Conservation (phyloP, 1,284 basidiomycete species). For the Ustilago cynodontis region DNA sequence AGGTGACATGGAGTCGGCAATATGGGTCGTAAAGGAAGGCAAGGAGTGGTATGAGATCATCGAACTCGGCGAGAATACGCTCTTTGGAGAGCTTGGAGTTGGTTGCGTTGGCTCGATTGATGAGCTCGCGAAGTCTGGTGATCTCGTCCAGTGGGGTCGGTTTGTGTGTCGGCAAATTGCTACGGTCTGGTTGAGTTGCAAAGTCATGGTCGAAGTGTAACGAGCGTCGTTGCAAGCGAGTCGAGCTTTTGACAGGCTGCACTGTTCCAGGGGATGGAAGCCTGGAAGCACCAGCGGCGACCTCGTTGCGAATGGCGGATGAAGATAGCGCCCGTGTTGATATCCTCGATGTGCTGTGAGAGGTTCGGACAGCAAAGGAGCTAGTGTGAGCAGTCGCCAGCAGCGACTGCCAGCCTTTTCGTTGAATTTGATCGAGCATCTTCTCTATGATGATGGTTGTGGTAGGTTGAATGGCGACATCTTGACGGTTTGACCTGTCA, state of each 20-base stretch:
- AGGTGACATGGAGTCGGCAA: constrained; percentile 44
- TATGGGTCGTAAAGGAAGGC: constrained; percentile 48
- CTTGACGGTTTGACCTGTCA: background rate
- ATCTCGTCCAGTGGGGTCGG: constrained; percentile 44
- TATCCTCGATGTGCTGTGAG: background rate
- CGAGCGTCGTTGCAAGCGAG: background rate
- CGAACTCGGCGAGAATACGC: constrained; percentile 36
- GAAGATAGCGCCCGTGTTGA: background rate
- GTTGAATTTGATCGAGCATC: constrained; percentile 21
- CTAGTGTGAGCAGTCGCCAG: constrained; percentile 9
- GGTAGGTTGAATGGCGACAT: background rate
- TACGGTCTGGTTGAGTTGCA: constrained; percentile 12
- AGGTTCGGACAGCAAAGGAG: background rate
- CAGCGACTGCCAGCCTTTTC: constrained; percentile 11
- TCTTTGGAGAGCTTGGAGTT: constrained; percentile 48
- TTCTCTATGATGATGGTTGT: background rate
- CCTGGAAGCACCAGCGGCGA: background rate
- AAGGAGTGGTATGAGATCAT: constrained; percentile 38
- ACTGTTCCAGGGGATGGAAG: background rate
- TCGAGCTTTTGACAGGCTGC: background rate
- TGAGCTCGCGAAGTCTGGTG: constrained; percentile 44
- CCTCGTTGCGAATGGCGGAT: background rate
- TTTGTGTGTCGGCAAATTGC: constrained; percentile 3
- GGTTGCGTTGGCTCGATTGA: constrained; percentile 44
- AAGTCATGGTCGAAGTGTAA: constrained; percentile 22